phyloP scores from a whole-genome alignment of 176 grass and related monocot genomes.

The Carex cristatella region DNA sequence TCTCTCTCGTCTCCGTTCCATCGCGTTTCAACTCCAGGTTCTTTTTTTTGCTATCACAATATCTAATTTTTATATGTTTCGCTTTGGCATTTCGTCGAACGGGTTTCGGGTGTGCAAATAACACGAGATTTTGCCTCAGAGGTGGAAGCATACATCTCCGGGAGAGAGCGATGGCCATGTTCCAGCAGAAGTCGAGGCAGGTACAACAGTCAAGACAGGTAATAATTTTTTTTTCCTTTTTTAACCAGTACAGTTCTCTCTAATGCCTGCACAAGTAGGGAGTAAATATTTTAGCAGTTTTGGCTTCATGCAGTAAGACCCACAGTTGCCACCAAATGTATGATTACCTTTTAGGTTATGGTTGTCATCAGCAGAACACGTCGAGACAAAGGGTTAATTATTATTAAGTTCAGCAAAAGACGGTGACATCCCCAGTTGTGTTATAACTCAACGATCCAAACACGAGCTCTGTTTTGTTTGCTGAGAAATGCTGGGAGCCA shows the following conservation, averaged over 20 bases:
- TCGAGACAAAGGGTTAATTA: background rate
- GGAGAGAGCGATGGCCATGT: background rate
- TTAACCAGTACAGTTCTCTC: background rate
- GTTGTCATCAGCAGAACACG: background rate
- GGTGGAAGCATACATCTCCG: conserved; percentile 26
- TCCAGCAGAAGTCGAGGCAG: conserved; percentile 4
- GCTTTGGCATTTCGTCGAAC: conserved; percentile 44
- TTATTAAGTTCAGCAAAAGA: background rate
- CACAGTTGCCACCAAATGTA: background rate
- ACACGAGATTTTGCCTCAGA: conserved; percentile 5
- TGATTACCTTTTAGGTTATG: background rate
- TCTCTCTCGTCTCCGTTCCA: conserved; percentile 29
- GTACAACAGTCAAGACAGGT: conserved; percentile 34
- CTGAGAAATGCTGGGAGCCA: background rate
- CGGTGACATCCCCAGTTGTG: too few species aligned
- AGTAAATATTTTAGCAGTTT: too few species aligned
- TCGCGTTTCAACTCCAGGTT: conserved; percentile 43
- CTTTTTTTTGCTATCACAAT: background rate
- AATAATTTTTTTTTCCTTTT: conserved; percentile 6
- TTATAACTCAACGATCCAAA: background rate
- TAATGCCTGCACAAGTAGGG: background rate
- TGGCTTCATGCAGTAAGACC: too few species aligned
- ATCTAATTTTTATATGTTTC: background rate
- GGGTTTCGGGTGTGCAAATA: conserved; percentile 10
- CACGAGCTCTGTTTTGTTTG: background rate